Base-by-base conservation (phyloP, 352 stramenopile species). In the Elongisporangium undulatum region DNA sequence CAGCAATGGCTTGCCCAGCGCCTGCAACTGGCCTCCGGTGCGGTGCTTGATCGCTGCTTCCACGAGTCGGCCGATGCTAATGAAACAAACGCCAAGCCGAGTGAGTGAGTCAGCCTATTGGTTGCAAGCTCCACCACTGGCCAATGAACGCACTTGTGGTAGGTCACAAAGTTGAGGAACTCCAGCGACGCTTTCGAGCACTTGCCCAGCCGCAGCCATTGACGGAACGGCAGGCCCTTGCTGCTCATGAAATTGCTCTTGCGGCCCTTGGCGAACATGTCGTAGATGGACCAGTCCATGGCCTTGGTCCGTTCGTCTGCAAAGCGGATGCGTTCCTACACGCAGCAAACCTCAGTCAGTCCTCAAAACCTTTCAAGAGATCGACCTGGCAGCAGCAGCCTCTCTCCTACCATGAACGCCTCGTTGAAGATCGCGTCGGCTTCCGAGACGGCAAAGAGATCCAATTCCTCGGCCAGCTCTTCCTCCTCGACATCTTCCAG, bases 181-280 rank as follows among this genome's bases (percentile, higher is more conserved):
- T 94, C 85, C 21, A 92, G 72, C 23, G 83, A 89, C 29, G 85
- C 85, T 15, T 78, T 76, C 4, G 83, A 93, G 29, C 77, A 78
- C 50, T 81, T 85, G 29, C 66, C 79, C 6, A 94, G 59, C 4
- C 59, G 58, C 16, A 94, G 67, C 85, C 85, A 94, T 61, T 91
- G 71, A 15, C 81, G 74, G 62, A 94, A 90, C 22, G 75, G 67
- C 48, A 77, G 60, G 2, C 69, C 79, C 49, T 87, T 87, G 60
- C 84, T 82, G 59, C 73, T 84, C 82, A 93, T 92, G 52, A 94
- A 95, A 58, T 95, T 95, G 34, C 86, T 67, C 29, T 90, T 91
- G 39, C 85, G 82, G 16, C 84, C 81, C 59, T 73, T 82, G 29
- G 85, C 82, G 58, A 95, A 95, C 34, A 78, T 62, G 48, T 92